These are phyloP conservation scores for Chiua sp. DNA, from an alignment of 1,284 basidiomycete genomes.

Conservation along the genomic window DNA sequence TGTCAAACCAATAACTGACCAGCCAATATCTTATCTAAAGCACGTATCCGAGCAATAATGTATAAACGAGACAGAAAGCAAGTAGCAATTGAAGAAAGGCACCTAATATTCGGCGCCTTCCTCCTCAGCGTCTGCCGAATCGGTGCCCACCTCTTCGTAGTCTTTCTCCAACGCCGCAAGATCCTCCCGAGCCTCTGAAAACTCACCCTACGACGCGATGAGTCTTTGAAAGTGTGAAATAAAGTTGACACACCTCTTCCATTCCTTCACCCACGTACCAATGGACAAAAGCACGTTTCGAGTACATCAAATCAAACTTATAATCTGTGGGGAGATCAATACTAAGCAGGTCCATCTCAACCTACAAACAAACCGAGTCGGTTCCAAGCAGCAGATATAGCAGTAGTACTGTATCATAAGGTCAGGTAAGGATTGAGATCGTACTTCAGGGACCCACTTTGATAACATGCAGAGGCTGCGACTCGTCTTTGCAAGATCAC, in stretches of 20 bases:
- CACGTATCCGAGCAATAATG: constrained; percentile 10
- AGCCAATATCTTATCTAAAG: constrained; percentile 17
- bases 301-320: constrained; percentile 99
- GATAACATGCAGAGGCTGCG: constrained; percentile 98
- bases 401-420: constrained; percentile 71
- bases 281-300: constrained; percentile 96
- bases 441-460: constrained; percentile 49
- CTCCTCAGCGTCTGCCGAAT: constrained; percentile 86
- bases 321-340: constrained; percentile 63
- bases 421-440: constrained; percentile 11
- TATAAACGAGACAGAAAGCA: constrained; percentile 5
- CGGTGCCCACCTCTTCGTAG: constrained; percentile 95
- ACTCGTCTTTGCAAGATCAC: constrained; percentile 93
- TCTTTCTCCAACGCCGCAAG: constrained; percentile 97
- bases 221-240: neutral
- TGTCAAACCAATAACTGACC: constrained; percentile 11
- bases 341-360: neutral
- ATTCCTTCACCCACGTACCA: constrained; percentile 99
- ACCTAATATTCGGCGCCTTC: constrained; percentile 73
- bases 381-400: constrained; percentile 94
- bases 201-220: constrained; percentile 71
- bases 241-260: constrained; percentile 71
- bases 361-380: constrained; percentile 67
- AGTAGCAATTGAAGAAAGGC: neutral
- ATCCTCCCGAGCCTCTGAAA: constrained; percentile 97